Conservation (phyloP, 345 rosid species). For the Raphanus sativus region DNA sequence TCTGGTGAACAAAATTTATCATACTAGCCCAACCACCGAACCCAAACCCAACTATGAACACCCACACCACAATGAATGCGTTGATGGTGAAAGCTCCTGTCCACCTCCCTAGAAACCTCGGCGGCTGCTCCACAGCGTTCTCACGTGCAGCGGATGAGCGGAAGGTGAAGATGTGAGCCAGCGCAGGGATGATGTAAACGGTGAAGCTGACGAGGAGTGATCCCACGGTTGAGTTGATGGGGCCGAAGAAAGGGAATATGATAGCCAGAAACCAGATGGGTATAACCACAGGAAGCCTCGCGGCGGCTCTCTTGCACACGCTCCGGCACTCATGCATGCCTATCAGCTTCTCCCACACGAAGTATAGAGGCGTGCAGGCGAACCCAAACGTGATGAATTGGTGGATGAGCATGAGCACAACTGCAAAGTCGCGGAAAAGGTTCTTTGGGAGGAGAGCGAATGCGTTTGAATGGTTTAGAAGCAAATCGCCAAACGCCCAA, state of each 20-base stretch:
- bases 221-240: constrained; percentile 95
- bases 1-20: constrained; percentile 83
- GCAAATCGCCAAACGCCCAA: constrained; percentile 98
- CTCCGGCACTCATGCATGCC: constrained; percentile 96
- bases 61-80: constrained; percentile 87
- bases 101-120: constrained; percentile 77
- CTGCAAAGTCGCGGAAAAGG: constrained; percentile 83
- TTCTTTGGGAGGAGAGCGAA: constrained; percentile 84
- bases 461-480: constrained; percentile 92
- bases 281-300: constrained; percentile 86
- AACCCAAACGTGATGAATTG: constrained; percentile 98
- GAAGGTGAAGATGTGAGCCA: constrained; percentile 92
- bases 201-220: constrained; percentile 98
- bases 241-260: constrained; percentile 95
- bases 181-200: constrained; percentile 95
- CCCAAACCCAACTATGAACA: constrained; percentile 84
- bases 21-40: constrained; percentile 98
- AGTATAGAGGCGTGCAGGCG: constrained; percentile 93
- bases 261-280: constrained; percentile 97
- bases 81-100: constrained; percentile 78
- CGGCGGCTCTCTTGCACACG: constrained; percentile 91
- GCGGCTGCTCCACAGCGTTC: constrained; percentile 95
- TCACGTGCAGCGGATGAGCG: constrained; percentile 82
- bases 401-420: constrained; percentile 90
- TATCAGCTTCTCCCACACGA: constrained; percentile 98